Evolutionary conservation across 148 eudicot species (phyloP).

Genomic region (Vaccinium darrowii): DNA sequence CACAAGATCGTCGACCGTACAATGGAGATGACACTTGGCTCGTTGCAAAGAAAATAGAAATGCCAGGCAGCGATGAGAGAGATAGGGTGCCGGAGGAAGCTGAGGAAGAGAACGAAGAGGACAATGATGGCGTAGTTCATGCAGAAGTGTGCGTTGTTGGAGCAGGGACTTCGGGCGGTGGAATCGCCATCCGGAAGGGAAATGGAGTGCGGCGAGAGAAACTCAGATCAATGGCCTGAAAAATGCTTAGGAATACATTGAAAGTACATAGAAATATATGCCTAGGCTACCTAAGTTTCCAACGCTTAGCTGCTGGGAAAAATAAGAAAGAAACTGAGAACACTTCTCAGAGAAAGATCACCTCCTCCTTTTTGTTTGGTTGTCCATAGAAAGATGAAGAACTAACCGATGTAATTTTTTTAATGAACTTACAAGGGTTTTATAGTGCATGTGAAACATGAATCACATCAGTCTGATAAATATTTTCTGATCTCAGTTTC

Average conservation of each 20-base stretch:
- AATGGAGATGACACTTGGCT: constrained; percentile 32
- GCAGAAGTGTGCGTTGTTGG: constrained; percentile 25
- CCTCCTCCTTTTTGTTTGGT: not conserved
- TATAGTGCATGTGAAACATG: not conserved
- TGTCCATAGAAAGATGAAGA: not conserved
- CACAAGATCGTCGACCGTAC: constrained; percentile 32
- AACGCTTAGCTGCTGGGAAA: constrained; percentile 20
- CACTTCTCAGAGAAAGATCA: not conserved
- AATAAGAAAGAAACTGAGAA: not conserved
- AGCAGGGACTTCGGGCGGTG: constrained; percentile 28
- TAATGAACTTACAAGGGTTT: not conserved
- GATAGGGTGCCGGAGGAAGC: constrained; percentile 52
- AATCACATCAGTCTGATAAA: not conserved
- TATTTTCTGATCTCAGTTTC: not conserved
- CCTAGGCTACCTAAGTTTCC: not conserved
- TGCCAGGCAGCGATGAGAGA: constrained; percentile 57
- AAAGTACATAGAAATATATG: not conserved
- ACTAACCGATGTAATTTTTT: not conserved
- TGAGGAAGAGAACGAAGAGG: constrained; percentile 45
- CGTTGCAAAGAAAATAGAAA: constrained; percentile 57
- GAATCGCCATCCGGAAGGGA: constrained; percentile 35
- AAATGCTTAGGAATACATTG: not conserved
- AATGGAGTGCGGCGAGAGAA: constrained; percentile 20
- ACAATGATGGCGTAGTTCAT: constrained; percentile 17
- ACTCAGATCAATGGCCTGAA: not conserved